These are phyloP conservation scores for Calonectria multiphialidica DNA, from an alignment of 2,329 filamentous ascomycete genomes.

Conservation along the genomic window DNA sequence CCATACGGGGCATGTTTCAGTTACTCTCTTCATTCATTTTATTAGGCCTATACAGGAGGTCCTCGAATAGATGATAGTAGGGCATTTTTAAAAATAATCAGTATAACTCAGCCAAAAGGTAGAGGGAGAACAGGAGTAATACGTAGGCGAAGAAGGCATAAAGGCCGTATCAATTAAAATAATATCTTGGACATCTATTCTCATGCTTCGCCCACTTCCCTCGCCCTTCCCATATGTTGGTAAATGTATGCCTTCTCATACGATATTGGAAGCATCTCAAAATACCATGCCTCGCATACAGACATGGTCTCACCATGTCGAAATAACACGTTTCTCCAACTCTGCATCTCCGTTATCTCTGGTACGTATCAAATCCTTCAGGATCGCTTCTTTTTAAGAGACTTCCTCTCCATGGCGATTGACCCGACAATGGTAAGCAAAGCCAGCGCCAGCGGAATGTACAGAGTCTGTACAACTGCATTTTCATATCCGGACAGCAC, in stretches of 20 bases:
- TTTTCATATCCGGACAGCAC: slow-evolving; percentile 37
- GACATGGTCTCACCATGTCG: too few species aligned
- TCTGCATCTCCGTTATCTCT: background rate
- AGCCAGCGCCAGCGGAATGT: slow-evolving; percentile 35
- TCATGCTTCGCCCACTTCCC: too few species aligned
- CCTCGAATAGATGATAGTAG: background rate
- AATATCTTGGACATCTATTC: too few species aligned
- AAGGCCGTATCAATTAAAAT: too few species aligned
- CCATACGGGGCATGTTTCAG: background rate
- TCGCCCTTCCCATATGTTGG: too few species aligned
- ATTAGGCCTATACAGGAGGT: background rate
- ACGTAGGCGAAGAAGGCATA: too few species aligned
- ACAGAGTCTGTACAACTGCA: slow-evolving; percentile 37
- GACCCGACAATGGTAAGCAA: slow-evolving; percentile 36
- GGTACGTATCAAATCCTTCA: background rate
- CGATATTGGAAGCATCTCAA: too few species aligned
- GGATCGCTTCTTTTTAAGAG: slow-evolving; percentile 36
- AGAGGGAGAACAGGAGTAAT: too few species aligned
- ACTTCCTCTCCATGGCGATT: slow-evolving; percentile 37
- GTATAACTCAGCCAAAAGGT: too few species aligned
- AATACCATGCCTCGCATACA: too few species aligned
- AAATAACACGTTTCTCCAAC: too few species aligned
- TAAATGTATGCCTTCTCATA: too few species aligned
- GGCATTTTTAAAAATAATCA: background rate
- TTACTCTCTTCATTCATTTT: background rate